Evolutionary conservation across 192 early-diverging fungal genomes (phyloP).

Genomic region (Backusella luteola): DNA sequence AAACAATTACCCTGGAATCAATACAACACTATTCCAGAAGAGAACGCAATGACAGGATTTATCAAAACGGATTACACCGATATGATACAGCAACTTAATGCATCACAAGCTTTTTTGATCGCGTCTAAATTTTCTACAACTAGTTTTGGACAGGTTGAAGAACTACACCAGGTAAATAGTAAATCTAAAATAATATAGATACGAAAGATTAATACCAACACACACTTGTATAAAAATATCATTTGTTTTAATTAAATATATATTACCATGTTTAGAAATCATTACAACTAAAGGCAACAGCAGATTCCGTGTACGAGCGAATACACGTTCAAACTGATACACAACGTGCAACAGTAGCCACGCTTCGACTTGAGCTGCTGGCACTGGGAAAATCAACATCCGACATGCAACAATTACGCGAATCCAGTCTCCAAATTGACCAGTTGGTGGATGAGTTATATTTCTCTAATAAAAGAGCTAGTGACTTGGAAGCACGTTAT

Average conservation of each 20-base stretch:
- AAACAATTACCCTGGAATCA: slow-evolving; percentile 5
- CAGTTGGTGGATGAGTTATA: background rate
- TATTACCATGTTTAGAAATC: slow-evolving; percentile 10
- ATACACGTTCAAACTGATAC: slow-evolving; percentile 13
- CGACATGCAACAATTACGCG: background rate
- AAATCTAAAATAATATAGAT: background rate
- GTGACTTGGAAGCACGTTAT: background rate
- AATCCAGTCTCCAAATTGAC: background rate
- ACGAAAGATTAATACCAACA: background rate
- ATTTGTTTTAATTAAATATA: background rate
- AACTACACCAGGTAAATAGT: background rate
- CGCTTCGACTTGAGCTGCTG: background rate
- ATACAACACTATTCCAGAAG: background rate
- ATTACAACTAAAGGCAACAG: slow-evolving; percentile 3
- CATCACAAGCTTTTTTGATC: background rate
- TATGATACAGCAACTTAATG: slow-evolving; percentile 3
- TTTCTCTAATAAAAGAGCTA: background rate
- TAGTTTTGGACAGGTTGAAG: background rate
- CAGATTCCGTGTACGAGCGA: background rate
- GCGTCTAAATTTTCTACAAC: background rate
- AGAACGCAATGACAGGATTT: background rate
- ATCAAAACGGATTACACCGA: background rate
- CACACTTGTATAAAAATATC: background rate
- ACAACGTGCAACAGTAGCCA: background rate
- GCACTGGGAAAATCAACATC: background rate